Conservation (phyloP, 208 protist genomes). For the Naegleria lovaniensis region DNA sequence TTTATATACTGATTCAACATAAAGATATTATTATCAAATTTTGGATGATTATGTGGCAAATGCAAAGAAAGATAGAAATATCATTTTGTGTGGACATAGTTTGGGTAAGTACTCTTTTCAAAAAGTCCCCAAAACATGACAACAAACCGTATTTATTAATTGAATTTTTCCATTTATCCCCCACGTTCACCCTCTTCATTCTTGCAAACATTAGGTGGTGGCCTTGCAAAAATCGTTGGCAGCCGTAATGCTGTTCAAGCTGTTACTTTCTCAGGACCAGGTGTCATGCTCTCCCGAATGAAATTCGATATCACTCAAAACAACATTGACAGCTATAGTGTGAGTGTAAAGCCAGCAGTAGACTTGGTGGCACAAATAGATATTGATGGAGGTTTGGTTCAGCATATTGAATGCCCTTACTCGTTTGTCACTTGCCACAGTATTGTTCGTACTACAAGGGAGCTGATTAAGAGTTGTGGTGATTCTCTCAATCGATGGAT, state of each 20-base stretch:
- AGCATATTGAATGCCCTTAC: background rate
- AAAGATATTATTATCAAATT: background rate
- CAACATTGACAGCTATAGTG: background rate
- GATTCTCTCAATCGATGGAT: background rate
- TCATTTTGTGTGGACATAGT: background rate
- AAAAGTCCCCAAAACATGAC: too few relatives aligned
- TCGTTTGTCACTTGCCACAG: background rate
- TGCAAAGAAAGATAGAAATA: background rate
- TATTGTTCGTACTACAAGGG: background rate
- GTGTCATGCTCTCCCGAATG: background rate
- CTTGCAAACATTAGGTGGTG: background rate
- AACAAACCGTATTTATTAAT: too few relatives aligned
- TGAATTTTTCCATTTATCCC: too few relatives aligned
- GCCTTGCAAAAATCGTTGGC: background rate
- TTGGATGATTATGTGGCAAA: background rate
- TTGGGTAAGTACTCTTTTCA: background rate
- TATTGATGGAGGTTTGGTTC: background rate
- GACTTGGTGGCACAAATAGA: constrained; percentile 4
- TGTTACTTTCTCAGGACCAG: background rate
- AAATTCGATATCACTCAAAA: background rate
- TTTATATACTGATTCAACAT: too few relatives aligned
- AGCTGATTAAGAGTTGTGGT: background rate
- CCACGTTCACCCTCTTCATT: too few relatives aligned
- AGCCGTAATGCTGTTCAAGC: background rate
- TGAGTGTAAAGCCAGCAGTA: background rate